phyloP scores from a whole-genome alignment of 768 basidiomycete species.

The Coprinopsis sp. region DNA sequence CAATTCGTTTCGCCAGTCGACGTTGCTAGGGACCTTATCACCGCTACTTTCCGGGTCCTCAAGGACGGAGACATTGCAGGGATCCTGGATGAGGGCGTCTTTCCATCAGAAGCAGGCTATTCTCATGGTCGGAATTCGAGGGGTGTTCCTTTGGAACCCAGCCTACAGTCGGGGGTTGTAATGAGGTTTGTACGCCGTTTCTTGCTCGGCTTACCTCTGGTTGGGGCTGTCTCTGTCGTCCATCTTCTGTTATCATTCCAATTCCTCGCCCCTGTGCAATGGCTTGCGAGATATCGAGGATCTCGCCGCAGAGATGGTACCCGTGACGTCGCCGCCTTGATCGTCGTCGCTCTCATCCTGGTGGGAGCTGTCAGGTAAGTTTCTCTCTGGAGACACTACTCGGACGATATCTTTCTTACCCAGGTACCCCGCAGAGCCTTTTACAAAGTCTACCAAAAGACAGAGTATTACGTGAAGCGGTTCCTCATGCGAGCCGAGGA shows the following conservation, averaged over 20 bases:
- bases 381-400: conserved; percentile 4
- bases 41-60: conserved; percentile 58
- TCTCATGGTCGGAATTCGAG: conserved; percentile 13
- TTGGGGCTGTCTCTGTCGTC: conserved; percentile 72
- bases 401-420: not conserved
- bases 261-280: conserved; percentile 62
- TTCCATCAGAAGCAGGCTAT: conserved; percentile 13
- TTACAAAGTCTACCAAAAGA: conserved; percentile 63
- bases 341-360: conserved; percentile 57
- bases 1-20: conserved; percentile 48
- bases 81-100: conserved; percentile 31
- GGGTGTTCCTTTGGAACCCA: conserved; percentile 14
- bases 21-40: conserved; percentile 55
- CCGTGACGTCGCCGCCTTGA: conserved; percentile 59
- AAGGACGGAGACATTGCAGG: conserved; percentile 48
- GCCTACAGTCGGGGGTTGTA: conserved; percentile 41
- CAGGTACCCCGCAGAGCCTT: conserved; percentile 48
- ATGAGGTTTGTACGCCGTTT: conserved; percentile 63
- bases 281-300: conserved; percentile 62
- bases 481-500: conserved; percentile 70
- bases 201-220: conserved; percentile 68
- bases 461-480: conserved; percentile 53
- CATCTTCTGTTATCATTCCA: conserved; percentile 66
- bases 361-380: conserved; percentile 60
- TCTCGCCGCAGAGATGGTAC: conserved; percentile 50